Evolutionary conservation across 106 monocot genomes (phyloP), one percentile per base, ranked within the genome.

Genomic region (Platanthera zijinensis): DNA sequence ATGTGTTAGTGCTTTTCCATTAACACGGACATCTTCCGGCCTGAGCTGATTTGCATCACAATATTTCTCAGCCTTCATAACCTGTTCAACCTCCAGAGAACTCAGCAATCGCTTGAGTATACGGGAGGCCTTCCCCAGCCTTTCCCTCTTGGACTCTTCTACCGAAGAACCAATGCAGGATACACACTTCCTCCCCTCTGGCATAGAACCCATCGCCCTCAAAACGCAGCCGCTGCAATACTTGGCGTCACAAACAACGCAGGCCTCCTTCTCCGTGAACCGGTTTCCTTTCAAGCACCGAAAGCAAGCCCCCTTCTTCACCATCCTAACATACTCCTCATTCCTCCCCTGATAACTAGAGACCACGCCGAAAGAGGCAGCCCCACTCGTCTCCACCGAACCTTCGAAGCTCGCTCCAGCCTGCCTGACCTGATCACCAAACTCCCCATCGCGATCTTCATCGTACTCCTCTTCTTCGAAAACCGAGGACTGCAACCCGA

Each of bases 131-230:
- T 89, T 89, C 32, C 96, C 96, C 52, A 96, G 70, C 48, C 71
- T 79, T 17, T 86, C 84, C 67, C 92, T 90, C 78, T 84, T 96
- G 3, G 85, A 79, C 69, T 93, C 90, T 15, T 80, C 72, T 6
- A 96, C 77, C 10, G 93, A 84, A 7, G 7, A 54, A 8, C 96
- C 90, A 21, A 96, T 93, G 76, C 96, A 96, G 3, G 77, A 51
- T 0, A 93, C 52, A 51, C 93, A 96, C 78, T 96, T 96, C 59
- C 96, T 79, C 53, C 96, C 96, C 74, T 96, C 93, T 13, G 96
- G 93, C 96, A 96, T 96, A 15, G 96, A 96, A 0, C 96, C 93
- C 96, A 96, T 96, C 47, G 81, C 87, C 49, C 79, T 78, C 69
- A 96, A 21, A 46, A 96, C 72, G 62, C 96, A 96, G 1, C 77